Evolutionary conservation across 2,329 filamentous ascomycete genomes (phyloP).

Genomic region (Aspergillus sergii): DNA sequence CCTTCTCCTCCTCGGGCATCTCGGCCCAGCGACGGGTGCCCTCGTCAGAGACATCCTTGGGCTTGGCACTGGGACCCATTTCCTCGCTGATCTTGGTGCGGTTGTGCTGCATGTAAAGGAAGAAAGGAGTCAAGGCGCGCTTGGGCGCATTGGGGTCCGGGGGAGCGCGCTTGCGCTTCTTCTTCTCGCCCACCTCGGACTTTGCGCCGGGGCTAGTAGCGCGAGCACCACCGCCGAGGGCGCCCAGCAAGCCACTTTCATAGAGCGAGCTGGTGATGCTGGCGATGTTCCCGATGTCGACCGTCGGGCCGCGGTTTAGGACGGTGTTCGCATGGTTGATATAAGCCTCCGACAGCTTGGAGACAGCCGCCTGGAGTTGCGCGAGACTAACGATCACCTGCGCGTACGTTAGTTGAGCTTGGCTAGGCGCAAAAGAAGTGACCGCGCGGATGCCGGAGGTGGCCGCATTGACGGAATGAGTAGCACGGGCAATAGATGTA

Average conservation of each 20-base stretch:
- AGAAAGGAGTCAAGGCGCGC: constrained; percentile 90
- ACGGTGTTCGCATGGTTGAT: constrained; percentile 85
- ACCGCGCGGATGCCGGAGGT: constrained; percentile 10
- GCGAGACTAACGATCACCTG: constrained; percentile 78
- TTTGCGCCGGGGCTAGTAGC: constrained; percentile 40
- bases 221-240: constrained; percentile 28
- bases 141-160: constrained; percentile 94
- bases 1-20: constrained; percentile 74
- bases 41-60: constrained; percentile 85
- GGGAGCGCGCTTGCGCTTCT: constrained; percentile 85
- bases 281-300: constrained; percentile 53
- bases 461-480: constrained; percentile 12
- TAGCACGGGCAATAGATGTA: constrained; percentile 12
- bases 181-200: constrained; percentile 66
- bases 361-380: constrained; percentile 77
- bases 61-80: constrained; percentile 72
- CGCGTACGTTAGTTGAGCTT: constrained; percentile 29
- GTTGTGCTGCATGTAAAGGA: constrained; percentile 89
- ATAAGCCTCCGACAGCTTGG: constrained; percentile 79
- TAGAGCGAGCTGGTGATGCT: constrained; percentile 46
- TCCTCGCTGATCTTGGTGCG: constrained; percentile 80
- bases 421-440: constrained; percentile 1
- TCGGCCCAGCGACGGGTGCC: constrained; percentile 82
- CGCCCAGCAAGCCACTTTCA: constrained; percentile 46
- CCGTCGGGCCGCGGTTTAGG: constrained; percentile 63